phyloP scores from a whole-genome alignment of 1,139 yeast genomes.

The Taiozyma onychis region DNA sequence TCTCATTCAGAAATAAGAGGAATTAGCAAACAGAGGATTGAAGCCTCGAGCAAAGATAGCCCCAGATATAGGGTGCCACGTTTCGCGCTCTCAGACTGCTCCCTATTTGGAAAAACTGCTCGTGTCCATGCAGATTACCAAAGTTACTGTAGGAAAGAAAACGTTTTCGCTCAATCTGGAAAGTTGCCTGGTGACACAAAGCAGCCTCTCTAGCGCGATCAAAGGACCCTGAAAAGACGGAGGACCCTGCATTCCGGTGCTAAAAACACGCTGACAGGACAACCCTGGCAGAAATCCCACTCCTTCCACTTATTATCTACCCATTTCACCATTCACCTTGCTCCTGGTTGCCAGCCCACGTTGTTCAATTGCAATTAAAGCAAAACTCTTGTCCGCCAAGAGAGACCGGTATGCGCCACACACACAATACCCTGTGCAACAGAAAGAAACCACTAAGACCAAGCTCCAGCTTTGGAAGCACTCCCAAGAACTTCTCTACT shows the following conservation, averaged over 20 bases:
- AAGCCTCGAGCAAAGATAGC: no score
- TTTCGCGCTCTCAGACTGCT: not conserved
- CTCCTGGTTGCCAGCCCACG: not conserved
- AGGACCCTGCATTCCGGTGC: not conserved
- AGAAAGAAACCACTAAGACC: no score
- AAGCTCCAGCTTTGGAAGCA: no score
- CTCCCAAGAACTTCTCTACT: not conserved
- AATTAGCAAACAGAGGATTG: no score
- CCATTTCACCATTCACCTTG: not conserved
- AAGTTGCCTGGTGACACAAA: not conserved
- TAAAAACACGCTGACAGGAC: not conserved
- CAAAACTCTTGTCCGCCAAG: not conserved
- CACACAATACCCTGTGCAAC: not conserved
- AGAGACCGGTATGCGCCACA: not conserved
- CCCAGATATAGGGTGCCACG: no score
- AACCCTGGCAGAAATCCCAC: not conserved
- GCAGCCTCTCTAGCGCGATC: not conserved
- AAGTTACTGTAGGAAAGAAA: not conserved
- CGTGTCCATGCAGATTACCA: not conserved
- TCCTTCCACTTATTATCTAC: not conserved
- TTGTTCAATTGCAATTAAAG: not conserved
- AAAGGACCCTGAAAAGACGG: not conserved
- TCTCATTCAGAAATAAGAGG: no score
- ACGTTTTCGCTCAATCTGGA: not conserved
- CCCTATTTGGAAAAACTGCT: not conserved